Percentiles rank a stretch among this genome's conserved stretches.
phyloP scores from a whole-genome alignment of 352 stramenopile genomes.

The Pythium folliculosum region DNA sequence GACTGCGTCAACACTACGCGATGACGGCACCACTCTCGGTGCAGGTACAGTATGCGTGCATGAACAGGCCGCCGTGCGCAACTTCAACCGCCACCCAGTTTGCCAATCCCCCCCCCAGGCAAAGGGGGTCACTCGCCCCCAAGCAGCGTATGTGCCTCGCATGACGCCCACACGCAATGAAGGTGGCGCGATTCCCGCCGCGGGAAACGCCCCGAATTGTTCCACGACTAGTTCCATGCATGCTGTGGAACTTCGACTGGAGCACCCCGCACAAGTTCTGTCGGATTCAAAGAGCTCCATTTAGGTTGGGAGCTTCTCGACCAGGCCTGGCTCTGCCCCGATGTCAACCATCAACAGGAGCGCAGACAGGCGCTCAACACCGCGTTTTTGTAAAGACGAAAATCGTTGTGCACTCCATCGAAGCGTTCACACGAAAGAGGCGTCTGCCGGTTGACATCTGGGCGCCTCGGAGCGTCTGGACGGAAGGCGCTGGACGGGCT shows the following conservation, averaged over 20 bases:
- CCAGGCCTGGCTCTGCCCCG: background rate
- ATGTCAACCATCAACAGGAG: background rate
- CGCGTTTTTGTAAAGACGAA: background rate
- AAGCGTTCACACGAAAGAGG: background rate
- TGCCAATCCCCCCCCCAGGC: background rate
- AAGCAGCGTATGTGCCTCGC: no score
- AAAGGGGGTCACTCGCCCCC: background rate
- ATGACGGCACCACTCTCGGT: background rate
- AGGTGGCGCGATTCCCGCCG: no score
- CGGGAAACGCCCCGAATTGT: no score
- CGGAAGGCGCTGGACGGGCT: no score
- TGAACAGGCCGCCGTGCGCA: background rate
- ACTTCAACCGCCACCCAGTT: background rate
- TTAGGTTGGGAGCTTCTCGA: background rate
- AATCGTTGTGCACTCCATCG: background rate
- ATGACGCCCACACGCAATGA: no score
- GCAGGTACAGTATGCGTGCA: background rate
- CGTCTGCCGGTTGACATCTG: background rate
- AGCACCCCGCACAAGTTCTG: no score
- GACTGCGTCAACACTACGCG: background rate
- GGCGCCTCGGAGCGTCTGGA: background rate
- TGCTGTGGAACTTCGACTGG: no score
- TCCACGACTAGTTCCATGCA: no score
- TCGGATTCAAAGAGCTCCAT: no score
- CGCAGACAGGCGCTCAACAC: background rate